phyloP scores from a whole-genome alignment of 768 basidiomycete species.

The Kwoniella sp. region DNA sequence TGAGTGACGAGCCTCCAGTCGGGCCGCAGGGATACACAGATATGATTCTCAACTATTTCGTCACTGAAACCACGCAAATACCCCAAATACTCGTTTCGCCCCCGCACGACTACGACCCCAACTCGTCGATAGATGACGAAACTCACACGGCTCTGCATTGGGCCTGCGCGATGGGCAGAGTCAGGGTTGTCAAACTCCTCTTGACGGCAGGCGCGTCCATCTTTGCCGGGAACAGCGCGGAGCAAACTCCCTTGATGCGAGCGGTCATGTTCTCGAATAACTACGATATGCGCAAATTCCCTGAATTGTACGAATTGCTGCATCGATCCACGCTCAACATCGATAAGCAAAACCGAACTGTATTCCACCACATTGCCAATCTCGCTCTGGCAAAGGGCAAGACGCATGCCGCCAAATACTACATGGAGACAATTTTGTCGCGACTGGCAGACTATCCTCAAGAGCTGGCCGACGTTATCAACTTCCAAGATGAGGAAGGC shows the following conservation, averaged over 20 bases:
- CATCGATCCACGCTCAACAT: slow-evolving; percentile 99
- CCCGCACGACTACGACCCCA: slow-evolving; percentile 88
- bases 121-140: slow-evolving; percentile 96
- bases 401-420: slow-evolving; percentile 95
- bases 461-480: slow-evolving; percentile 95
- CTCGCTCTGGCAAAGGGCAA: slow-evolving; percentile 97
- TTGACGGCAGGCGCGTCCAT: slow-evolving; percentile 93
- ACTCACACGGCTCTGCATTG: slow-evolving; percentile 96
- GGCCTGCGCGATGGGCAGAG: slow-evolving; percentile 98
- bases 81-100: slow-evolving; percentile 84
- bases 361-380: slow-evolving; percentile 97
- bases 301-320: slow-evolving; percentile 91
- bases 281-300: slow-evolving; percentile 98
- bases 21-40: slow-evolving; percentile 71
- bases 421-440: slow-evolving; percentile 92
- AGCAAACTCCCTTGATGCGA: slow-evolving; percentile 97
- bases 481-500: slow-evolving; percentile 98
- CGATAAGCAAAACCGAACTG: slow-evolving; percentile 94
- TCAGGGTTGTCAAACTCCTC: slow-evolving; percentile 90
- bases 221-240: slow-evolving; percentile 93
- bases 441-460: slow-evolving; percentile 90
- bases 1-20: slow-evolving; percentile 34
- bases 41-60: slow-evolving; percentile 96
- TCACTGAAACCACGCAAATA: slow-evolving; percentile 91
- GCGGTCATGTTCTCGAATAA: slow-evolving; percentile 99